phyloP scores from a whole-genome alignment of 495 filamentous ascomycete species.

The Aspergillus diversus region DNA sequence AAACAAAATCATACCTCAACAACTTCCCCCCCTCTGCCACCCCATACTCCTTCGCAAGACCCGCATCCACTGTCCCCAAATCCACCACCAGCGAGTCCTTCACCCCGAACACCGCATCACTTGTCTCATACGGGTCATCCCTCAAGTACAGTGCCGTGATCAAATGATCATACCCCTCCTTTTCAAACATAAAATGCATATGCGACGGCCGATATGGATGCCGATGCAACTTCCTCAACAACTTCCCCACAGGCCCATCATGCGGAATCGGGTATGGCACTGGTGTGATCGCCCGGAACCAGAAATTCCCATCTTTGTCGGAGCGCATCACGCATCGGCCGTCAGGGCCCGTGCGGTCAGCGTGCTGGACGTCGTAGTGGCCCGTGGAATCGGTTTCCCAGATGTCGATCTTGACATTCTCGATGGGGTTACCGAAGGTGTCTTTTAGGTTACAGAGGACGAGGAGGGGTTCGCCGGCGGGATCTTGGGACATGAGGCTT shows the following conservation, averaged over 20 bases:
- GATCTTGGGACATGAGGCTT: slow-evolving; percentile 70
- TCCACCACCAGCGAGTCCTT: slow-evolving; percentile 83
- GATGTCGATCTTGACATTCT: slow-evolving; percentile 79
- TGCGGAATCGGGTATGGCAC: slow-evolving; percentile 89
- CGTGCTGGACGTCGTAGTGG: slow-evolving; percentile 88
- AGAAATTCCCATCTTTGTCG: slow-evolving; percentile 73
- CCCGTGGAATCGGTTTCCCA: slow-evolving; percentile 92
- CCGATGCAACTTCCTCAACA: slow-evolving; percentile 69
- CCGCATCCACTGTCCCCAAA: slow-evolving; percentile 63
- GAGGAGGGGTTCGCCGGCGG: slow-evolving; percentile 62
- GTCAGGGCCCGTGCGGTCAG: slow-evolving; percentile 69
- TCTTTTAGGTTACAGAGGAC: slow-evolving; percentile 78
- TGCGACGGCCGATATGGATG: slow-evolving; percentile 86
- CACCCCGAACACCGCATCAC: slow-evolving; percentile 92
- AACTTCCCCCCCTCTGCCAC: slow-evolving; percentile 57
- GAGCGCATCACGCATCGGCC: slow-evolving; percentile 79
- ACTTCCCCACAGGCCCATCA: slow-evolving; percentile 84
- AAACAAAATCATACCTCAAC: slow-evolving; percentile 74
- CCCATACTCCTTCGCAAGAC: slow-evolving; percentile 60
- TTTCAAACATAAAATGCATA: slow-evolving; percentile 96
- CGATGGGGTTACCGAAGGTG: slow-evolving; percentile 65
- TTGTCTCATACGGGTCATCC: slow-evolving; percentile 85
- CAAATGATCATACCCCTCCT: slow-evolving; percentile 79
- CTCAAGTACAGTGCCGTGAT: slow-evolving; percentile 89
- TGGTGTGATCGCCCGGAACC: slow-evolving; percentile 86